A percentile compares a stretch with the other conserved stretches of the same genome.
These are phyloP conservation scores for Cladophialophora psammophila DNA, from an alignment of 2,329 filamentous ascomycete species.

Conservation along the genomic window DNA sequence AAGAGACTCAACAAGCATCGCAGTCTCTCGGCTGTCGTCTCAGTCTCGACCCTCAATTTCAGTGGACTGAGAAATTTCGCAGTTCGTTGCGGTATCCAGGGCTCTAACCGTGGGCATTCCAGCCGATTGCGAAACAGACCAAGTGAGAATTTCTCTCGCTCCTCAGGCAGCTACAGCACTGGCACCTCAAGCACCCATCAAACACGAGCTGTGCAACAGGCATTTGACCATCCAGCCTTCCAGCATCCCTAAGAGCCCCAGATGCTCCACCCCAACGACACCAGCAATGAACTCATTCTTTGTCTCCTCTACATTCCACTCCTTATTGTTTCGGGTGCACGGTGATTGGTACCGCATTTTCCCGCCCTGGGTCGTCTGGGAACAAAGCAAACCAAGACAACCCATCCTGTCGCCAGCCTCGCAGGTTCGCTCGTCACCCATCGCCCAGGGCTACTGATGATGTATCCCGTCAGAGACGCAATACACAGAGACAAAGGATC, in stretches of 20 bases:
- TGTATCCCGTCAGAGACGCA: conserved; percentile 21
- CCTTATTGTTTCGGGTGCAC: conserved; percentile 46
- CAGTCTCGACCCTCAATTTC: background rate
- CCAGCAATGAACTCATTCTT: conserved; percentile 35
- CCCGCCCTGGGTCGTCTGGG: conserved; percentile 44
- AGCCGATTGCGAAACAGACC: conserved; percentile 27
- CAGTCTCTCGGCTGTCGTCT: background rate
- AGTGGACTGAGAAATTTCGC: background rate
- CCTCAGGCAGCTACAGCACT: background rate
- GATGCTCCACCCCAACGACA: conserved; percentile 7
- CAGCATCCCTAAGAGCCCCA: conserved; percentile 8
- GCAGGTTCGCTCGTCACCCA: conserved; percentile 17
- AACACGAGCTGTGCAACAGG: conserved; percentile 10
- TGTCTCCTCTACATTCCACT: conserved; percentile 42
- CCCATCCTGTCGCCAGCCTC: conserved; percentile 31
- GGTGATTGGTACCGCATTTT: conserved; percentile 43
- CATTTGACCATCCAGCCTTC: conserved; percentile 14
- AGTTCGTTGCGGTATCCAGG: background rate
- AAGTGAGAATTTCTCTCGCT: background rate
- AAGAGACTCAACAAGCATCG: background rate
- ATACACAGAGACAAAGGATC: conserved; percentile 23
- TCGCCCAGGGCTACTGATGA: conserved; percentile 21
- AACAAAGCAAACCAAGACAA: conserved; percentile 48
- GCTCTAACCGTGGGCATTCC: conserved; percentile 13
- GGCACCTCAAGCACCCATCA: background rate